Base-by-base conservation (phyloP, 139 green algal genomes). In the Volvox africanus region DNA sequence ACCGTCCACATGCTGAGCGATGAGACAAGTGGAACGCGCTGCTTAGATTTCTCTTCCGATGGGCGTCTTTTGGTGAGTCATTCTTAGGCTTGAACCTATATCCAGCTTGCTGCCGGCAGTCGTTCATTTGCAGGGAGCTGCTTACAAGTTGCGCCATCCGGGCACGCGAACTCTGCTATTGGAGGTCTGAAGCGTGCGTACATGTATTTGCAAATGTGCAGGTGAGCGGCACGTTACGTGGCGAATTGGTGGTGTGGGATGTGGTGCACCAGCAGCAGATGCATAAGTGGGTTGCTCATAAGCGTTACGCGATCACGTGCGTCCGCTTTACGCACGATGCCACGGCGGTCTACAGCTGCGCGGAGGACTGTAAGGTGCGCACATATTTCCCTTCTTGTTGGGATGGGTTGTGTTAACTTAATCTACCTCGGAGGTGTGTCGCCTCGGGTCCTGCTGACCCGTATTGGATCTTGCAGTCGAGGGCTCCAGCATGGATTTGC, bases 311-410 rank as follows among this genome's bases (percentile, higher is more conserved):
- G 75, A 92, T 94, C 87, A 93, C 89, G 14, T 93, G 89, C 69
- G 92, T 93, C 50, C 92, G 92, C 80, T 94, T 94, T 87, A 92
- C 73, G 30, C 80, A 94, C 55, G 92, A 94, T 68, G 77, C 69
- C 35, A 91, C 80, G 0, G 19, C 68, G 18, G 87, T 94, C 20
- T 93, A 92, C 92, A 92, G 86, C 30, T 93, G 92, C 76, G 92
- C 86, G 0, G 92, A 94, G 83, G 92, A 94, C 87, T 88, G 65
- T 80, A 94, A 94, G 89, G 92, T 94, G 55, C 28, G 88, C 11
- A 9, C 44, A 55, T 9, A 9, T 55, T 55, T 55, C 9, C 44
- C 9, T 55, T 55, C 44, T 55, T 14, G 44, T n/a, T n/a, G 44
- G 44, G 44, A 55, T 14, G 5, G 44, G 44, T 9, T 55, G 5